phyloP scores from a whole-genome alignment of 257 asterid genomes.

The Verbena officinalis region DNA sequence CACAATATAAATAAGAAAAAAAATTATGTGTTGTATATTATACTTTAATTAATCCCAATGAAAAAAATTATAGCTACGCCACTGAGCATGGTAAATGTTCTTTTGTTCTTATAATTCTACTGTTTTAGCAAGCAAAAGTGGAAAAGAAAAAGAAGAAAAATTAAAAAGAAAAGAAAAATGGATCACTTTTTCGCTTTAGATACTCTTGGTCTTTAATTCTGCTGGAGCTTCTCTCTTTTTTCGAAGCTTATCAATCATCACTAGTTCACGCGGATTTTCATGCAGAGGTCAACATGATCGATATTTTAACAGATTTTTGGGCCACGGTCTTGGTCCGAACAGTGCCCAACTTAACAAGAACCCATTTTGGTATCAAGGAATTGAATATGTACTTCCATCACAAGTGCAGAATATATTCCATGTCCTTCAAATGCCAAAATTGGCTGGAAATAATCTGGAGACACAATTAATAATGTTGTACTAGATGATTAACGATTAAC shows the following conservation, averaged over 20 bases:
- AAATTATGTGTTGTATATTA: no score
- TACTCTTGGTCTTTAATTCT: slow-evolving; percentile 12
- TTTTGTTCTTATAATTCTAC: not conserved
- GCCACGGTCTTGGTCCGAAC: slow-evolving; percentile 4
- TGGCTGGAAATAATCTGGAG: not conserved
- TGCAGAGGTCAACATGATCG: not conserved
- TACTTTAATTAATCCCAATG: no score
- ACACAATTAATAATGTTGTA: not conserved
- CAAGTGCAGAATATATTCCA: slow-evolving; percentile 25
- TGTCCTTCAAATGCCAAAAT: not conserved
- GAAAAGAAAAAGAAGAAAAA: slow-evolving; percentile 12
- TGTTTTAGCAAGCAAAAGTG: slow-evolving; percentile 4
- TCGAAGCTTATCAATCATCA: slow-evolving; percentile 18
- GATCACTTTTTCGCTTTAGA: slow-evolving; percentile 22
- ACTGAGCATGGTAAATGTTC: no score
- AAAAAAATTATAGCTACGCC: no score
- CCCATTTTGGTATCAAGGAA: not conserved
- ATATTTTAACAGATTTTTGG: not conserved
- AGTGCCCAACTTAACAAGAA: not conserved
- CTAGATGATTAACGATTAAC: not conserved
- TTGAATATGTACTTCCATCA: slow-evolving; percentile 1
- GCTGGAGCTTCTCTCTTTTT: slow-evolving; percentile 10
- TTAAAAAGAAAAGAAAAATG: not conserved
- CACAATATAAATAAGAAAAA: no score
- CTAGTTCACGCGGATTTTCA: not conserved